phyloP scores from a whole-genome alignment of 805 yeast genomes.

The Candida vaughaniae region DNA sequence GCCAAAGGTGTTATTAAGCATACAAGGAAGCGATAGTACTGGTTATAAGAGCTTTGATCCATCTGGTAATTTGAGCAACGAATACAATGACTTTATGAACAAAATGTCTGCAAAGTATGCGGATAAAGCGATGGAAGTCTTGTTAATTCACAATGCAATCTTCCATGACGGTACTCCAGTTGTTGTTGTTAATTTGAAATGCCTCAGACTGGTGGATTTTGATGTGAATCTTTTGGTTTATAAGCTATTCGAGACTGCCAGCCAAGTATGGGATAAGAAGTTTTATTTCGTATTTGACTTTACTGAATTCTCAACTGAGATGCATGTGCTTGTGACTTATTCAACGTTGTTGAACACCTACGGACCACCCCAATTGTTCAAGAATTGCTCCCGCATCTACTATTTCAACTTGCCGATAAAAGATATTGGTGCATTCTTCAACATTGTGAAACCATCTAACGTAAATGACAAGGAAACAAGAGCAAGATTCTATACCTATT shows the following conservation, averaged over 20 bases:
- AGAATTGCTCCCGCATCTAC: constrained; percentile 54
- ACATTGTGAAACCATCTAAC: constrained; percentile 22
- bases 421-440: constrained; percentile 20
- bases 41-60: constrained; percentile 41
- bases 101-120: constrained; percentile 58
- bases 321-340: constrained; percentile 21
- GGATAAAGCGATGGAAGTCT: constrained; percentile 40
- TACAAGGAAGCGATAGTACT: constrained; percentile 46
- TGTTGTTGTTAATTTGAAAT: constrained; percentile 49
- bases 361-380: constrained; percentile 51
- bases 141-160: constrained; percentile 60
- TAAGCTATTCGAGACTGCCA: constrained; percentile 60
- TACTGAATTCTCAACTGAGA: constrained; percentile 50
- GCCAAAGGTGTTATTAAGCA: constrained; percentile 45
- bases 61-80: constrained; percentile 38
- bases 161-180: constrained; percentile 74
- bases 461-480: constrained; percentile 13
- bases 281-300: constrained; percentile 67
- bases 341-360: constrained; percentile 38
- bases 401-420: constrained; percentile 48
- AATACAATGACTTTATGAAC: constrained; percentile 71
- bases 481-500: constrained; percentile 28
- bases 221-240: constrained; percentile 54
- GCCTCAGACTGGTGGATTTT: constrained; percentile 30
- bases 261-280: constrained; percentile 70